Base-by-base conservation (phyloP, 371 early-diverging fungal species). In the Mucor plumbeus region DNA sequence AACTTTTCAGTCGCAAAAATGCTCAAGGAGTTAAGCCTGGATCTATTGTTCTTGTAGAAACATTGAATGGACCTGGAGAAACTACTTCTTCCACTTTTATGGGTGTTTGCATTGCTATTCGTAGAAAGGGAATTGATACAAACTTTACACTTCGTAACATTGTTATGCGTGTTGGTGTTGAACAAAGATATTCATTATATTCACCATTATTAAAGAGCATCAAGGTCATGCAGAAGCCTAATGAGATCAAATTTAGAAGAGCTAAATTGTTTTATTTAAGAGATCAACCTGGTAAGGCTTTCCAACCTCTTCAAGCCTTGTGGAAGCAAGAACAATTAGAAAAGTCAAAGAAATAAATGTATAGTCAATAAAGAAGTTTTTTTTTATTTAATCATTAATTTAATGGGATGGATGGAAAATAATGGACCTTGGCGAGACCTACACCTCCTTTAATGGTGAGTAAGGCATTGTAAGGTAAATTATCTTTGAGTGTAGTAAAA, bases 121-220 rank as follows among this genome's bases (percentile, higher is more conserved):
- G 88, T 71, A 86, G 94, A 71, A 87, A 89, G 61, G 94, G 92
- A 10, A 77, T 93, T 19, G 90, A 91, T 61, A 92, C 92, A 59
- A 86, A 83, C 71, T 88, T 95, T 59, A 92, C 90, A 0, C 82
- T 95, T 71, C 88, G 95, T 38, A 95, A 93, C 59, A 85, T 92
- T 36, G 90, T 95, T 31, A 76, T 91, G 68, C 91, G 90, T 71
- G 86, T 93, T 40, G 95, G 95, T 61, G 92, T 95, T 7, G 95
- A 95, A 72, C 87, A 90, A 75, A 84, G 89, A 64, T 95, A 88
- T 65, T 83, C 84, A 63, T 85, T 91, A 31, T 94, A 90, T 71
- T 93, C 93, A 53, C 95, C 95, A n/a, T 68, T 95, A 77, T 81
- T 95, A 63, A 94, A 92, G 77, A 80, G 81, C 39, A 88, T 95